Evolutionary conservation across 768 basidiomycete genomes (phyloP).

Genomic region (Paxillus rubicundulus): DNA sequence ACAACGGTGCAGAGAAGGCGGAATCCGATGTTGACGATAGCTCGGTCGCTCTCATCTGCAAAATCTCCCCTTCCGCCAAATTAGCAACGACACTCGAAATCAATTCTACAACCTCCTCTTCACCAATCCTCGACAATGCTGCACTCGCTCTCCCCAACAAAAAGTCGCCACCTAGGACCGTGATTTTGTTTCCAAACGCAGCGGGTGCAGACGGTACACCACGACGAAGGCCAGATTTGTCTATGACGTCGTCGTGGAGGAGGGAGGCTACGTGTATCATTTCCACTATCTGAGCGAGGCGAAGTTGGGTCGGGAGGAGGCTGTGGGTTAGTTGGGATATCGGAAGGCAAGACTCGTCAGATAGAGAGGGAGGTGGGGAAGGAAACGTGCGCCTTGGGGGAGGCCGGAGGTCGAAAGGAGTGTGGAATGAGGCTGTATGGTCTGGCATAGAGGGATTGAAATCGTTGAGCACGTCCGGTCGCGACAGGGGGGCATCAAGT

Average conservation of each 20-base stretch:
- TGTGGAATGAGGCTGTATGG: conserved; percentile 64
- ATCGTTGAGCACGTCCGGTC: conserved; percentile 83
- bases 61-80: conserved; percentile 93
- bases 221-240: conserved; percentile 70
- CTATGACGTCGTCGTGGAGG: conserved; percentile 89
- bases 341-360: conserved; percentile 14
- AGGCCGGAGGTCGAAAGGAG: conserved; percentile 50
- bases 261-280: conserved; percentile 97
- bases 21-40: background rate
- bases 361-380: conserved; percentile 25
- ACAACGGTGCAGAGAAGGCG: background rate
- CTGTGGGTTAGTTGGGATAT: conserved; percentile 35
- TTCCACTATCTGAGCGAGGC: conserved; percentile 94
- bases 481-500: conserved; percentile 77
- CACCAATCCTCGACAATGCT: conserved; percentile 82
- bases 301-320: conserved; percentile 79
- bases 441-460: conserved; percentile 88
- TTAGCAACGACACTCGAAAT: conserved; percentile 91
- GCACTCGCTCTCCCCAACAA: conserved; percentile 88
- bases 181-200: conserved; percentile 88
- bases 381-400: conserved; percentile 27
- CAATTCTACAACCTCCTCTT: conserved; percentile 88
- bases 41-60: conserved; percentile 52
- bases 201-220: conserved; percentile 65
- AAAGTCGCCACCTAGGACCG: conserved; percentile 94